Base-by-base conservation (phyloP, 176 grass and related monocot genomes). In the Avena eriantha region DNA sequence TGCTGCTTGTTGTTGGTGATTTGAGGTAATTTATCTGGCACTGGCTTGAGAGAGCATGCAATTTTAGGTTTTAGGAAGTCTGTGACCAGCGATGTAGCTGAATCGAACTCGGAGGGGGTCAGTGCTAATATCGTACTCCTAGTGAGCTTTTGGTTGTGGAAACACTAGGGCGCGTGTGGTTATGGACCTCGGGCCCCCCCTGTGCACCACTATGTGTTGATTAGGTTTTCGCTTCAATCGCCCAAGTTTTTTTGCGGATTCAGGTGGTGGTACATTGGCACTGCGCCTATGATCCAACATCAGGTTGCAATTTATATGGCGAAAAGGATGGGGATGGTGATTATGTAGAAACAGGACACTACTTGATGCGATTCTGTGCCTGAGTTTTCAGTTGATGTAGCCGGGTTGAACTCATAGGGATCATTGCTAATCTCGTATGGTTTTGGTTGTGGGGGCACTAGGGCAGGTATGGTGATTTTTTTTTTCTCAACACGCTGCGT, bases 61-160 rank as follows among this genome's bases (percentile, higher is more conserved):
- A 66, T 87, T 81, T 51, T 11, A 34, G 73, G 35, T 78, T 70
- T 34, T 63, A 23, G 21, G 22, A 23, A 0, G 59, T 35, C 11
- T 61, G 36, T 78, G 63, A 33, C 26, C 63, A 66, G 63, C n/a
- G 56, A 54, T 60, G 10, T 47, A 29, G 48, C 78, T 26, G 46
- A 83, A 83, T 72, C 36, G 56, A 57, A 49, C 77, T 81, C 36
- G 19, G 67, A 19, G 13, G 12, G 12, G 29, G 43, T 35, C 31
- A 55, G 41, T n/a, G 18, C 12, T 24, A 10, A 15, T 66, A 15
- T 56, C 33, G 6, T 79, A 7, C 55, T 58, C 18, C 0, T 79
- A 34, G 16, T 80, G 4, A 71, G 64, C 13, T 21, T n/a, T 7
- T 66, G 17, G 13, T 17, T 21, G 16, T 64, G 45, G 31, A 29